Percentiles rank a stretch among this genome's conserved stretches.
Evolutionary conservation across 805 yeast species (phyloP).

Genomic region (Saccharomycopsis fibuligera): DNA sequence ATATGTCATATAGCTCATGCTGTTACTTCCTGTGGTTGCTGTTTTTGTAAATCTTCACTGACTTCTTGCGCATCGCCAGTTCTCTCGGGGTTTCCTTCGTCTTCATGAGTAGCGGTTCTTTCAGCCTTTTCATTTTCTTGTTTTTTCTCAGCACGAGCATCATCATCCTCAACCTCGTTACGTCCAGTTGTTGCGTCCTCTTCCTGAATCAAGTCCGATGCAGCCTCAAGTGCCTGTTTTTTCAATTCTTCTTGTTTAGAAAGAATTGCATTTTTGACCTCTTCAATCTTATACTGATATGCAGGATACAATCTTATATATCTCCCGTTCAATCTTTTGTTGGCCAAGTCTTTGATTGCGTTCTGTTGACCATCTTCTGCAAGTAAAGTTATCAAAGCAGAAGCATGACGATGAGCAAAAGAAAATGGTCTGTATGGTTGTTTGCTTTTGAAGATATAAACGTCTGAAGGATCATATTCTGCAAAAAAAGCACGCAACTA

Average conservation of each 20-base stretch:
- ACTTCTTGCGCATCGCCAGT: too few relatives aligned
- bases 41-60: too few relatives aligned
- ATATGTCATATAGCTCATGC: too few relatives aligned
- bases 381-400: slow-evolving; percentile 47
- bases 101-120: too few relatives aligned
- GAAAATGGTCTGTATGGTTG: slow-evolving; percentile 25
- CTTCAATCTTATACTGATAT: slow-evolving; percentile 36
- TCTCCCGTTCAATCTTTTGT: slow-evolving; percentile 34
- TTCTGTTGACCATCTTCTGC: slow-evolving; percentile 36
- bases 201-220: background rate
- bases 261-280: slow-evolving; percentile 33
- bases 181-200: background rate
- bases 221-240: background rate
- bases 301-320: slow-evolving; percentile 36
- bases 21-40: too few relatives aligned
- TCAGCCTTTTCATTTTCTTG: too few relatives aligned
- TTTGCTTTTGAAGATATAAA: slow-evolving; percentile 40
- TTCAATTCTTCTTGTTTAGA: slow-evolving; percentile 7
- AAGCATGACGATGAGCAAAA: slow-evolving; percentile 34
- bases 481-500: slow-evolving; percentile 34
- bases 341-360: slow-evolving; percentile 37
- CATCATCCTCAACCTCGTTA: background rate
- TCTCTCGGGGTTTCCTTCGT: too few relatives aligned
- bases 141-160: slow-evolving; percentile 1
- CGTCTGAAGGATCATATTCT: slow-evolving; percentile 40